Evolutionary conservation across 2,329 filamentous ascomycete species (phyloP).

Genomic region (Diaporthe citrichinensis): DNA sequence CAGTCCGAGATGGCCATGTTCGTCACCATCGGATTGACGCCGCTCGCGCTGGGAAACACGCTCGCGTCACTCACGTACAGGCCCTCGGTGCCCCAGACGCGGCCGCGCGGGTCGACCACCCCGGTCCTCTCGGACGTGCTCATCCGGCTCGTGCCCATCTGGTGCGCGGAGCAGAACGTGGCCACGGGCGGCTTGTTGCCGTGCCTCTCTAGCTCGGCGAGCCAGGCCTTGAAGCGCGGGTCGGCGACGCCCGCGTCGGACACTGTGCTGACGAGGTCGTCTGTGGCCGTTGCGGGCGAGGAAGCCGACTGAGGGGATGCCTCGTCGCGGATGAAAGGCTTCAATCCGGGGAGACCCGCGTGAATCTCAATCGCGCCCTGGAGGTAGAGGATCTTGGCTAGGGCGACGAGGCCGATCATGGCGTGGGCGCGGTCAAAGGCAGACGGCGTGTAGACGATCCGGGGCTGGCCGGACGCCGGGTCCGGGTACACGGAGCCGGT

Average conservation of each 20-base stretch:
- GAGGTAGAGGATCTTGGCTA: slow-evolving; percentile 82
- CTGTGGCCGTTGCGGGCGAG: not conserved
- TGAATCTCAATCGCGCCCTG: slow-evolving; percentile 83
- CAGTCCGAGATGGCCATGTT: slow-evolving; percentile 76
- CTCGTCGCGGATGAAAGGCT: slow-evolving; percentile 66
- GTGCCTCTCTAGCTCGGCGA: slow-evolving; percentile 61
- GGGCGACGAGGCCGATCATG: slow-evolving; percentile 76
- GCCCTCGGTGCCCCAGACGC: slow-evolving; percentile 73
- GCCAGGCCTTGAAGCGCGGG: slow-evolving; percentile 71
- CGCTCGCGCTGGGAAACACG: slow-evolving; percentile 79
- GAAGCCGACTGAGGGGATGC: not conserved
- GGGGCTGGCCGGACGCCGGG: slow-evolving; percentile 71
- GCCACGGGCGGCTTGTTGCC: slow-evolving; percentile 64
- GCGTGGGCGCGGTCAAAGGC: slow-evolving; percentile 78
- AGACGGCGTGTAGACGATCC: slow-evolving; percentile 79
- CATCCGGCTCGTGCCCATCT: slow-evolving; percentile 83
- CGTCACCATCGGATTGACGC: slow-evolving; percentile 84
- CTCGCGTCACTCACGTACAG: slow-evolving; percentile 79
- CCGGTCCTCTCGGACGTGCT: slow-evolving; percentile 61
- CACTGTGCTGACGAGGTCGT: slow-evolving; percentile 16
- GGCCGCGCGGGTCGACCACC: slow-evolving; percentile 68
- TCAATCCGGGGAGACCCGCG: slow-evolving; percentile 70
- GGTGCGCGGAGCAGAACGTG: slow-evolving; percentile 75
- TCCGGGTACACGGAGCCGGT: slow-evolving; percentile 80
- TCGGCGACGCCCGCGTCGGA: slow-evolving; percentile 66